Conservation (phyloP, 2,329 filamentous ascomycete species). For the Xylariaceae sp. region DNA sequence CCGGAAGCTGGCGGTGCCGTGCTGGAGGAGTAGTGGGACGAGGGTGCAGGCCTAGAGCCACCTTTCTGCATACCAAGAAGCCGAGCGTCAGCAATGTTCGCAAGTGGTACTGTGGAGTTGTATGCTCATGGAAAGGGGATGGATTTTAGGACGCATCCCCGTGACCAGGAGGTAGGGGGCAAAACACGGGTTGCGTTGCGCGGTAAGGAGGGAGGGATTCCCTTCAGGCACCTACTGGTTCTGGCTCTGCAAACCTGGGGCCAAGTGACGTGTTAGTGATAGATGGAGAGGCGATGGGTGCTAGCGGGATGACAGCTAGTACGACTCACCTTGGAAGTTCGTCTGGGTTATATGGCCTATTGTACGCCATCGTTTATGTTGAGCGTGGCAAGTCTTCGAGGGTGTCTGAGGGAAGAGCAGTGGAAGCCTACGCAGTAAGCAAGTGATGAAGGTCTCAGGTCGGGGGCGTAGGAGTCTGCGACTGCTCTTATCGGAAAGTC, state of each 20-base stretch:
- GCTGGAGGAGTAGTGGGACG: slow-evolving; percentile 40
- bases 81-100: slow-evolving; percentile 10
- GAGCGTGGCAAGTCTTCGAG: background rate
- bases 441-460: too few relatives aligned
- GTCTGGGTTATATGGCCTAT: slow-evolving; percentile 87
- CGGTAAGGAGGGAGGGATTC: background rate
- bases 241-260: slow-evolving; percentile 47
- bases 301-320: slow-evolving; percentile 23
- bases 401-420: background rate
- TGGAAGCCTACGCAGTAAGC: background rate
- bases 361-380: slow-evolving; percentile 73
- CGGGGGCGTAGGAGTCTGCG: too few relatives aligned
- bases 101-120: background rate
- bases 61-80: slow-evolving; percentile 13
- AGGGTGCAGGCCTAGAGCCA: slow-evolving; percentile 23
- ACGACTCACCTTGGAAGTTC: slow-evolving; percentile 77
- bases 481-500: background rate
- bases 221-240: slow-evolving; percentile 33
- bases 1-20: slow-evolving; percentile 39
- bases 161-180: background rate
- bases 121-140: background rate
- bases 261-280: slow-evolving; percentile 14
- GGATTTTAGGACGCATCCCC: background rate
- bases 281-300: slow-evolving; percentile 15
- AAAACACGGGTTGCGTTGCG: background rate